Evolutionary conservation across 2,329 filamentous ascomycete species (phyloP).

Genomic region (Setomelanomma holmii): DNA sequence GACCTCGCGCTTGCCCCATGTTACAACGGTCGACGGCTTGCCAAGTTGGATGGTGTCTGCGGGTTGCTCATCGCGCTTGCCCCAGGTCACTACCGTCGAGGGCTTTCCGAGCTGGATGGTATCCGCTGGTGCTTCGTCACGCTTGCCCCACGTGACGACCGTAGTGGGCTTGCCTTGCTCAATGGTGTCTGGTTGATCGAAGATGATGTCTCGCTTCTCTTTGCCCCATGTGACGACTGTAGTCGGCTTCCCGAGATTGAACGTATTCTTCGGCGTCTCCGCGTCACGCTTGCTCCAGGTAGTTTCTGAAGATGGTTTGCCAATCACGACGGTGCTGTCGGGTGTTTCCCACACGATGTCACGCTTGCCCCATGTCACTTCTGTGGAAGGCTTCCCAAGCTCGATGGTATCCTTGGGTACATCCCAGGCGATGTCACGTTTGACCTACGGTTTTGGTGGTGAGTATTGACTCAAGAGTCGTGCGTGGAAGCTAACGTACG

Average conservation of each 20-base stretch:
- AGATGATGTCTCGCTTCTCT: slow-evolving; percentile 14
- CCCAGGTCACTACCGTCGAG: slow-evolving; percentile 23
- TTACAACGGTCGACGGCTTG: slow-evolving; percentile 19
- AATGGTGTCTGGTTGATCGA: slow-evolving; percentile 14
- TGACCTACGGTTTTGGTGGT: slow-evolving; percentile 14
- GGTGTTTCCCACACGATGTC: slow-evolving; percentile 6
- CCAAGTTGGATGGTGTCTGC: slow-evolving; percentile 17
- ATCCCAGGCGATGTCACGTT: slow-evolving; percentile 10
- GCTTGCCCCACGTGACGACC: slow-evolving; percentile 26
- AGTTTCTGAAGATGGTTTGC: slow-evolving; percentile 12
- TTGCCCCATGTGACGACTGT: slow-evolving; percentile 23
- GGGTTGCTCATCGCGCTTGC: slow-evolving; percentile 15
- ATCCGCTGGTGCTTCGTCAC: slow-evolving; percentile 10
- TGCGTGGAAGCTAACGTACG: slow-evolving; percentile 13
- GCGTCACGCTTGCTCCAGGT: slow-evolving; percentile 25
- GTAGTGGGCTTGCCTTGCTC: slow-evolving; percentile 12
- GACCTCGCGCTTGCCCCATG: slow-evolving; percentile 19
- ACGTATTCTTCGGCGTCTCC: slow-evolving; percentile 11
- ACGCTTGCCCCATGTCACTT: slow-evolving; percentile 24
- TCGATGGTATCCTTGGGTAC: slow-evolving; percentile 16
- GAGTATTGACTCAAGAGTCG: background rate
- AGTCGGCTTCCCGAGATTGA: slow-evolving; percentile 18
- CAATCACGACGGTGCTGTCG: slow-evolving; percentile 21
- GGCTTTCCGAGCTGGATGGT: slow-evolving; percentile 23
- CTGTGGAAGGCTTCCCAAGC: slow-evolving; percentile 18